Base-by-base conservation (phyloP, 2,329 filamentous ascomycete species). In the Pleoardoris graminearum region DNA sequence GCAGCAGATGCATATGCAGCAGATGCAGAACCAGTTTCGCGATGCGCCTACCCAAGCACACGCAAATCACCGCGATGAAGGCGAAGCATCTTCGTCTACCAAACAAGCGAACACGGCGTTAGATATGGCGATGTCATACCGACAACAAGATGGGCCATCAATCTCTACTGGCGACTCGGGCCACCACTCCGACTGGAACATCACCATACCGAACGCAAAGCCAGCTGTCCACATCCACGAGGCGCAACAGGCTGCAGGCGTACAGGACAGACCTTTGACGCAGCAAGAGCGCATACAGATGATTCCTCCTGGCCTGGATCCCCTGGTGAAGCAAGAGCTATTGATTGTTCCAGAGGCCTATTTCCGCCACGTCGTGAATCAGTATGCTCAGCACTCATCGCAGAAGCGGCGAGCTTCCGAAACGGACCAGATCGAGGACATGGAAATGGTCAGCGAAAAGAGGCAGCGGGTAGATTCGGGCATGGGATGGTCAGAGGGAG, bases 271-370 rank as follows among this genome's bases (percentile, higher is more conserved):
- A 32, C 69, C 62, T 36, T 58, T 71, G 51, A 69, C 60, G 17
- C 65, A 68, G 22, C 62, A 69, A 48, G 48, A 57, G 17, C 68
- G 70, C 16, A 58, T 71, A 56, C 63, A 48, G 21, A 60, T 71
- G 55, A 64, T 73, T 45, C 71, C 69, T 1, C 38, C 56, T 4
- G 66, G 69, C 17, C 51, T 73, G 6, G 64, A 68, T 5, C 60
- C 59, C 1, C 50, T 57, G 7, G 54, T 68, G 7, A 72, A 68
- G 54, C 55, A 66, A 17, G 69, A 72, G 17, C 45, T 74, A 39
- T 59, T 73, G 51, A 66, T 65, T 30, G 56, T 72, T 4, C 69
- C 72, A 1, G 71, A 74, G 41, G 53, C 61, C 12, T 60, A 72
- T 19, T 73, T 73, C 46, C 64, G 65, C 7, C 39, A 50, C 17